Evolutionary conservation across 2,329 filamentous ascomycete genomes (phyloP).

Genomic region (Alternaria alternata): DNA sequence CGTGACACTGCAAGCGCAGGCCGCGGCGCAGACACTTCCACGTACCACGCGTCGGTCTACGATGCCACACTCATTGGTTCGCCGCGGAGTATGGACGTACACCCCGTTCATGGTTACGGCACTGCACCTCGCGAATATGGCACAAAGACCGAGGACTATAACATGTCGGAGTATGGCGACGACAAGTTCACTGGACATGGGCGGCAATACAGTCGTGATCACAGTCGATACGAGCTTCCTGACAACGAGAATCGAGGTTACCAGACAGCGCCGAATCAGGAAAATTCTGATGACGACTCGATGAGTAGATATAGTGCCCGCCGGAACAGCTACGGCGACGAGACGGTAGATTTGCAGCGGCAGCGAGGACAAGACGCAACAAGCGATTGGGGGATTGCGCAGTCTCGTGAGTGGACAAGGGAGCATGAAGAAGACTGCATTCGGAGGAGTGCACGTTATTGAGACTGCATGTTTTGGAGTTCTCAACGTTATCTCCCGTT

Average conservation of each 20-base stretch:
- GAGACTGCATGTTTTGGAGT: not conserved
- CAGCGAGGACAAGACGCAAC: not conserved
- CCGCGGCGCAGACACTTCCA: not conserved
- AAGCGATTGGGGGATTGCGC: not conserved
- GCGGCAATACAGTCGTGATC: not conserved
- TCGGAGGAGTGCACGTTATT: not conserved
- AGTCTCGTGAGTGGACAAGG: not conserved
- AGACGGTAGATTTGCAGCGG: not conserved
- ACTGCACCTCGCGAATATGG: not conserved
- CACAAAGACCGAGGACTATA: not conserved
- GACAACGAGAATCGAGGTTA: not conserved
- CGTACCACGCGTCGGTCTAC: not conserved
- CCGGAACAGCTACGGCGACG: not conserved
- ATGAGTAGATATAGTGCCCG: not conserved
- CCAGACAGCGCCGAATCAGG: not conserved
- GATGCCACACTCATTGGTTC: not conserved
- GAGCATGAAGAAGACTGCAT: not conserved
- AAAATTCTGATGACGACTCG: not conserved
- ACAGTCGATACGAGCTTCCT: not conserved
- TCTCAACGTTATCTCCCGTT: too few relatives aligned
- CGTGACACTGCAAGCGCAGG: not conserved
- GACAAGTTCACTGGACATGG: not conserved
- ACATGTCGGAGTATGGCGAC: not conserved
- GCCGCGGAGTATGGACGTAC: not conserved
- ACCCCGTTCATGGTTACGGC: not conserved